phyloP scores from a whole-genome alignment of 2,329 filamentous ascomycete genomes.

The Xylariaceae sp. region DNA sequence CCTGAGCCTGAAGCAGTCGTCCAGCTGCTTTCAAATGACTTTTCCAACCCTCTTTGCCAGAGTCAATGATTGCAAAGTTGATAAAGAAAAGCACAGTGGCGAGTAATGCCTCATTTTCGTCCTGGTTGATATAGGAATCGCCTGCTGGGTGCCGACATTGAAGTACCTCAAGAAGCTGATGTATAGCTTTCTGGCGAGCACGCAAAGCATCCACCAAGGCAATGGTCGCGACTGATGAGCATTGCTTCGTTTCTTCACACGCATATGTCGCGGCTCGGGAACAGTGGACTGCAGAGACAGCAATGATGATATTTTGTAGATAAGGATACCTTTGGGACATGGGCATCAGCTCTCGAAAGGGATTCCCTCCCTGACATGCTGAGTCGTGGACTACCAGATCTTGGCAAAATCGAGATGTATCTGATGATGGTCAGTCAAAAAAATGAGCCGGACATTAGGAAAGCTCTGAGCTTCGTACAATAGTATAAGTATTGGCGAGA shows the following conservation, averaged over 20 bases:
- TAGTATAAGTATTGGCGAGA: slow-evolving; percentile 46
- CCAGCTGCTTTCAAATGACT: slow-evolving; percentile 43
- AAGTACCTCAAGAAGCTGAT: slow-evolving; percentile 36
- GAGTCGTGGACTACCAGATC: slow-evolving; percentile 49
- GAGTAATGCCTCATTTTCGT: slow-evolving; percentile 37
- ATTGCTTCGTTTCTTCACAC: slow-evolving; percentile 11
- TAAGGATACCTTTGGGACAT: slow-evolving; percentile 41
- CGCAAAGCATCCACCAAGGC: slow-evolving; percentile 43
- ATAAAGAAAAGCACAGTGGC: slow-evolving; percentile 48
- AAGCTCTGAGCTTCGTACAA: slow-evolving; percentile 35
- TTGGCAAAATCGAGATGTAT: slow-evolving; percentile 39
- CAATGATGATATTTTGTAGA: slow-evolving; percentile 44
- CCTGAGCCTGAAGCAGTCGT: slow-evolving; percentile 28
- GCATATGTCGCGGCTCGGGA: slow-evolving; percentile 38
- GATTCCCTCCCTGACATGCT: slow-evolving; percentile 35
- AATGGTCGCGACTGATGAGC: slow-evolving; percentile 10
- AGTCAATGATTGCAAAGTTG: slow-evolving; percentile 47
- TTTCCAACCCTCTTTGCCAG: slow-evolving; percentile 41
- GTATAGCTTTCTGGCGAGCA: slow-evolving; percentile 44
- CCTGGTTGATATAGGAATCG: not conserved
- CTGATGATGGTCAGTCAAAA: slow-evolving; percentile 14
- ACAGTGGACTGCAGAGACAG: slow-evolving; percentile 46
- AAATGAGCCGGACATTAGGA: not conserved
- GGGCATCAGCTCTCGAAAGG: slow-evolving; percentile 45
- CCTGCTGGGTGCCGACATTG: slow-evolving; percentile 15